Conservation (phyloP, 192 early-diverging fungal species). For the Mortierella claussenii region DNA sequence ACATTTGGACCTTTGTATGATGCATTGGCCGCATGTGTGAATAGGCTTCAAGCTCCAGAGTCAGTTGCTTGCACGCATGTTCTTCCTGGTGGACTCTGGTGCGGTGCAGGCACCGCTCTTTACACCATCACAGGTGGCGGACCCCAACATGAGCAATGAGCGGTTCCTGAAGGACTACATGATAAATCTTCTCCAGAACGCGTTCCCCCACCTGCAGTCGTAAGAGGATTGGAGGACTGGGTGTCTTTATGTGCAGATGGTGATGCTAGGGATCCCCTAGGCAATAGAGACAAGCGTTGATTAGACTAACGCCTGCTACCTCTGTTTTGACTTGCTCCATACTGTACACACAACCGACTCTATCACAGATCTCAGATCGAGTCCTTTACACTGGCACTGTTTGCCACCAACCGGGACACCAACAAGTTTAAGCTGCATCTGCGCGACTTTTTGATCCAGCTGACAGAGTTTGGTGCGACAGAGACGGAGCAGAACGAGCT, state of each 20-base stretch:
- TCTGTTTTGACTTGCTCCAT: too few species aligned
- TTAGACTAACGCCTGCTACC: too few species aligned
- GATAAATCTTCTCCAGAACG: conserved; percentile 79
- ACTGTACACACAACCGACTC: too few species aligned
- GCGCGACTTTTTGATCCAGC: conserved; percentile 94
- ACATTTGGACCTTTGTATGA: too few species aligned
- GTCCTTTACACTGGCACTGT: conserved; percentile 87
- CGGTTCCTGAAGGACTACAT: conserved; percentile 87
- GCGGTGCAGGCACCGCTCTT: conserved; percentile 87
- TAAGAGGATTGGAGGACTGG: too few species aligned
- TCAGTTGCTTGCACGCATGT: conserved; percentile 89
- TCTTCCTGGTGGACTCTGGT: conserved; percentile 84
- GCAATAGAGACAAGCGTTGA: too few species aligned
- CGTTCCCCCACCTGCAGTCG: conserved; percentile 92
- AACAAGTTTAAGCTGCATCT: conserved; percentile 91
- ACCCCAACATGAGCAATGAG: conserved; percentile 81
- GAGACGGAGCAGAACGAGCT: conserved; percentile 77
- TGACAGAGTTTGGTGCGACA: conserved; percentile 90
- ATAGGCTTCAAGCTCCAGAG: conserved; percentile 91
- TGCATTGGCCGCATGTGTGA: too few species aligned
- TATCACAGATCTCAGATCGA: conserved; percentile 82
- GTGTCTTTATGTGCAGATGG: too few species aligned
- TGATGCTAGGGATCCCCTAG: too few species aligned
- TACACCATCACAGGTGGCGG: conserved; percentile 73
- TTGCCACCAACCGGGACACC: conserved; percentile 82